A percentile compares a stretch with the other conserved stretches of the same genome.
phyloP scores from a whole-genome alignment of 2,329 filamentous ascomycete genomes.

The Alternaria dauci region DNA sequence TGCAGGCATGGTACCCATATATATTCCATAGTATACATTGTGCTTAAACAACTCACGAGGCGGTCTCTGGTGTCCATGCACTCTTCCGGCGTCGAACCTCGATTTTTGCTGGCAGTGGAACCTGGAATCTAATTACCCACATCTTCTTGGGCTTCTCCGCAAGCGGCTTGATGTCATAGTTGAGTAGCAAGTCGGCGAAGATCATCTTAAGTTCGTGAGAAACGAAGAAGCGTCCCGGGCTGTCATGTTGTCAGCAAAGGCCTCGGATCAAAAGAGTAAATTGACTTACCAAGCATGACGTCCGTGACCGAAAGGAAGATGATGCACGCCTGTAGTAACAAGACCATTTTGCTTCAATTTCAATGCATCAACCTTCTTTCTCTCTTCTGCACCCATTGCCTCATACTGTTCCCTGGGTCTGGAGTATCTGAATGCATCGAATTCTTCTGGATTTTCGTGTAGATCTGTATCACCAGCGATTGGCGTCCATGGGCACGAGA shows the following conservation, averaged over 20 bases:
- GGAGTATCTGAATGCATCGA: slow-evolving; percentile 40
- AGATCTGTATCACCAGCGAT: slow-evolving; percentile 29
- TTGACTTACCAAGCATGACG: slow-evolving; percentile 54
- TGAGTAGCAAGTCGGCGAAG: slow-evolving; percentile 47
- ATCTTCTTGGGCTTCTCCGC: slow-evolving; percentile 31
- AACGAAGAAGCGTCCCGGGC: slow-evolving; percentile 52
- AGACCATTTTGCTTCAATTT: slow-evolving; percentile 57
- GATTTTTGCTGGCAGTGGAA: slow-evolving; percentile 17
- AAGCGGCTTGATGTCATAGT: slow-evolving; percentile 49
- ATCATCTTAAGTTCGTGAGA: slow-evolving; percentile 51
- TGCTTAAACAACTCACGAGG: neutral
- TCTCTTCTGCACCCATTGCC: slow-evolving; percentile 26
- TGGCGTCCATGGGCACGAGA: slow-evolving; percentile 30
- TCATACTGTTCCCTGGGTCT: slow-evolving; percentile 31
- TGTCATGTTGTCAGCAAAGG: slow-evolving; percentile 17
- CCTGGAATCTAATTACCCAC: slow-evolving; percentile 24
- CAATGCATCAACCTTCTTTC: slow-evolving; percentile 24
- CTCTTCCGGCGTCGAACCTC: slow-evolving; percentile 21
- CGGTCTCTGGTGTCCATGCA: slow-evolving; percentile 14
- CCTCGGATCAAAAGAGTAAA: slow-evolving; percentile 33
- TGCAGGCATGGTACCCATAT: fast-evolving
- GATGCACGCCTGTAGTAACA: slow-evolving; percentile 62
- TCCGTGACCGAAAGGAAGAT: slow-evolving; percentile 66
- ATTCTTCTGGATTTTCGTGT: slow-evolving; percentile 23
- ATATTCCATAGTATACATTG: neutral